Base-by-base conservation (phyloP, 495 filamentous ascomycete species). In the Echria macrotheca region DNA sequence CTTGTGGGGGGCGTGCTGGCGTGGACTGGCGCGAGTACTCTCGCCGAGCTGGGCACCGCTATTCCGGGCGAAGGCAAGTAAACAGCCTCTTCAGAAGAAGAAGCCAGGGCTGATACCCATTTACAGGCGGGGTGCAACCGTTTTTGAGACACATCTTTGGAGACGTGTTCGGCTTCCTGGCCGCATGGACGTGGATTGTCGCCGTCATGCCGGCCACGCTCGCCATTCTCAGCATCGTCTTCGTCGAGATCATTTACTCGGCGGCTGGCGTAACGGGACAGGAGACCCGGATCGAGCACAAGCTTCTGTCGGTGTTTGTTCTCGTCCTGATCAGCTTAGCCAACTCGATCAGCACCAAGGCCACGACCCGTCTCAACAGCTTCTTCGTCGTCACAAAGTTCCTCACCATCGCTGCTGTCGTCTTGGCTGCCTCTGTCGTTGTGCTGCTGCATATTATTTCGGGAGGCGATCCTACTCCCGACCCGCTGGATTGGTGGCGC, bases 121-220 rank as follows among this genome's bases (percentile, higher is more conserved):
- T 1, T n/a, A 7, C 2, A 37, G 70, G 74, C 6, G 77, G 76
- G 4, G 68, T 80, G 11, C 77, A 81, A 57, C 73, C 70, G 1
- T 80, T 74, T 49, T 68, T 82, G 4, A 68, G 69, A 45, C 69
- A 78, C 61, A 73, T 77, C 18, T 82, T 70, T 49, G 78, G 78
- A 1, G 76, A 80, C 41, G 54, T 73, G 0, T 68, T 75, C 52
- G 78, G 73, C 15, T 80, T 78, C 53, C 49, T 80, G 11, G 70
- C 71, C 0, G 75, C 75, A 0, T 82, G 78, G 78, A 77, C 71
- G 0, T 81, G 77, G 78, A 70, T 81, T 37, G 71, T 76, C 1
- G 75, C 73, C 11, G 71, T 78, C 10, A 81, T 76, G 73, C 78
- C 78, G 2, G 71, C 75, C 0, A 75, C 78, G 0, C 61, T 80